Percentiles rank a stretch among this genome's conserved stretches.
Conservation (phyloP, 768 basidiomycete species). For the Pisolithus orientalis region DNA sequence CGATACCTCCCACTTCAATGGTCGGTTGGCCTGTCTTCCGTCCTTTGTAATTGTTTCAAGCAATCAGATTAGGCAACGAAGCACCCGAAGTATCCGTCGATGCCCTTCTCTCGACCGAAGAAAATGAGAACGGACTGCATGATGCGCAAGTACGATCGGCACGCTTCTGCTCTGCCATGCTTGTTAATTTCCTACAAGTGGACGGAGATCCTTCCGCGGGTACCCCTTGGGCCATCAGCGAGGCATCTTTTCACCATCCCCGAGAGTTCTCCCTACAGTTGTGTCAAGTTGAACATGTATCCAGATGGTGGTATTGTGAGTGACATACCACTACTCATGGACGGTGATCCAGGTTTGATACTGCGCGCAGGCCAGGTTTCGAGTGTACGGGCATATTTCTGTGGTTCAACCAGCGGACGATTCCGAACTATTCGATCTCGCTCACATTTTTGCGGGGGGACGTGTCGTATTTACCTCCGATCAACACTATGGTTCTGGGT, state of each 20-base stretch:
- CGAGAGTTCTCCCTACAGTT: slow-evolving; percentile 48
- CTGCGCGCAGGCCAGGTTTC: slow-evolving; percentile 70
- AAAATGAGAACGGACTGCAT: slow-evolving; percentile 39
- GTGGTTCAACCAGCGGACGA: slow-evolving; percentile 52
- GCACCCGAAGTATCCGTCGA: slow-evolving; percentile 79
- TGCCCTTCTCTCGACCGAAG: slow-evolving; percentile 39
- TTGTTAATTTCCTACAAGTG: slow-evolving; percentile 45
- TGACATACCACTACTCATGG: background rate
- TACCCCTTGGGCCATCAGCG: slow-evolving; percentile 74
- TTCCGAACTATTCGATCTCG: slow-evolving; percentile 66
- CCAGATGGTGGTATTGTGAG: slow-evolving; percentile 94
- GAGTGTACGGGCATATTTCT: slow-evolving; percentile 78
- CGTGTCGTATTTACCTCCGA: slow-evolving; percentile 81
- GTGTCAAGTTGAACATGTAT: slow-evolving; percentile 90
- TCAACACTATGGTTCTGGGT: slow-evolving; percentile 91
- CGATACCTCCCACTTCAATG: slow-evolving; percentile 93
- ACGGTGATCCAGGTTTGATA: slow-evolving; percentile 1
- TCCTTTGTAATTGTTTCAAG: background rate
- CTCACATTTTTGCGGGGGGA: slow-evolving; percentile 87
- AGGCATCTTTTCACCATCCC: slow-evolving; percentile 82
- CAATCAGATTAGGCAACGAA: slow-evolving; percentile 60
- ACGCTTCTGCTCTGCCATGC: background rate
- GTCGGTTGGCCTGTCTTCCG: slow-evolving; percentile 31
- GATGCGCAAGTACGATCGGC: slow-evolving; percentile 46
- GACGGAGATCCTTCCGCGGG: slow-evolving; percentile 71